These are phyloP conservation scores for Phytophthora ohioensis DNA, from an alignment of 352 stramenopile species.

Conservation along the genomic window DNA sequence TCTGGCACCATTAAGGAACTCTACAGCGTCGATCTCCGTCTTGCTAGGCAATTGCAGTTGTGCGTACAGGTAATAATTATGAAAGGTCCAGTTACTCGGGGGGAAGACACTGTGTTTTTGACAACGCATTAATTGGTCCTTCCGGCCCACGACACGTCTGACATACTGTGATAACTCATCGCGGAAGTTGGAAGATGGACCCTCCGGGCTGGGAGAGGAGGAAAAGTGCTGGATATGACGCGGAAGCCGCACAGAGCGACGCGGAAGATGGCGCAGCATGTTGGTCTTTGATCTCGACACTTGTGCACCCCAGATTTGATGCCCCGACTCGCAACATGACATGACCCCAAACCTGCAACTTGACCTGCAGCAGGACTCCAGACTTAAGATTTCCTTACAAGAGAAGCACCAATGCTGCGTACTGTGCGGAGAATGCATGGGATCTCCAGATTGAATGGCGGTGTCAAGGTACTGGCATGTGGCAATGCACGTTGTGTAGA, in stretches of 20 bases:
- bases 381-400: too few species aligned
- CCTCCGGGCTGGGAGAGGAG: conserved; percentile 1
- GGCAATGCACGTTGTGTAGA: too few species aligned
- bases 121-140: conserved; percentile 26
- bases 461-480: too few species aligned
- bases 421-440: too few species aligned
- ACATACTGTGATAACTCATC: conserved; percentile 12
- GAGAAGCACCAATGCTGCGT: too few species aligned
- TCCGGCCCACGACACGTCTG: conserved; percentile 16
- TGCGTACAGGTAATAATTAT: conserved; percentile 40
- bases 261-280: background rate
- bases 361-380: too few species aligned
- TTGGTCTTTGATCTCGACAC: too few species aligned
- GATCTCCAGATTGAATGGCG: too few species aligned
- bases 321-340: too few species aligned
- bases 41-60: conserved; percentile 45
- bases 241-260: background rate
- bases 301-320: too few species aligned
- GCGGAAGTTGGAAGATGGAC: background rate
- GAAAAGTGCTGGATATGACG: conserved; percentile 8
- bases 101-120: conserved; percentile 30
- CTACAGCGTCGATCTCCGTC: conserved; percentile 51
- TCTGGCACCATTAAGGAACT: conserved; percentile 52
- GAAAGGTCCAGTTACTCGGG: conserved; percentile 19
- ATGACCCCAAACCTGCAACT: too few species aligned